Evolutionary conservation across 2,329 filamentous ascomycete genomes (phyloP), one percentile per base, ranked within the genome.

Genomic region (Arthrinium phaeospermum): DNA sequence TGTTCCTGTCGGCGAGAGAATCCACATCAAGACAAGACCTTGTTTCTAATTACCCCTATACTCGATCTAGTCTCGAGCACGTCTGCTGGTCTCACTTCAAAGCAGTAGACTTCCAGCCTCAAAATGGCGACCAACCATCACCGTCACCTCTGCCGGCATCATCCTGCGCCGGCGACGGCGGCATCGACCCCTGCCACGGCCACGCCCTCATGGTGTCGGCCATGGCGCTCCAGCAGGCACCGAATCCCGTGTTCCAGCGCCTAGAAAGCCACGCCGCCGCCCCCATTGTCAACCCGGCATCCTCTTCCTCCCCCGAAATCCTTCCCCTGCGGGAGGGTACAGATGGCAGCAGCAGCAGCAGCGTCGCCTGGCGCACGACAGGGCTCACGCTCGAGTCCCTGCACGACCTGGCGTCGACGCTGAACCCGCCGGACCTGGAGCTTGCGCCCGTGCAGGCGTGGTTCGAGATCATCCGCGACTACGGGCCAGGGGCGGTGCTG

Each of bases 381-480:
- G 78, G 80, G 57, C 80, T 88, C 44, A 84, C 83, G 1, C 83
- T 89, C 37, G 77, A 80, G 44, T 79, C 80, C 22, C 82, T 89
- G 30, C 80, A 83, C 73, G 82, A 82, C n/a, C 82, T 89, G 2
- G 86, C 87, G 1, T 77, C 79, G 69, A 82, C 83, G 57, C 80
- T 88, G 34, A 86, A 84, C 76, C 80, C 82, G 4, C 80, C 82
- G 41, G 80, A 80, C 69, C 71, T 78, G 24, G 86, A 88, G 77
- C 76, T 88, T 51, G 84, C 86, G 41, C 87, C 87, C 22, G 84
- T 89, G 37, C 87, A 89, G 79, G 86, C 84, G 1, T 89, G 86
- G 87, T 89, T 89, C 77, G 87, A 89, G 81, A 82, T 89, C 37
- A 83, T 82, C 34, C 77, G 74, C 4, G 77, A 80, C 49, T 87